phyloP scores from a whole-genome alignment of 495 filamentous ascomycete genomes.

The Aspergillus nanangensis region DNA sequence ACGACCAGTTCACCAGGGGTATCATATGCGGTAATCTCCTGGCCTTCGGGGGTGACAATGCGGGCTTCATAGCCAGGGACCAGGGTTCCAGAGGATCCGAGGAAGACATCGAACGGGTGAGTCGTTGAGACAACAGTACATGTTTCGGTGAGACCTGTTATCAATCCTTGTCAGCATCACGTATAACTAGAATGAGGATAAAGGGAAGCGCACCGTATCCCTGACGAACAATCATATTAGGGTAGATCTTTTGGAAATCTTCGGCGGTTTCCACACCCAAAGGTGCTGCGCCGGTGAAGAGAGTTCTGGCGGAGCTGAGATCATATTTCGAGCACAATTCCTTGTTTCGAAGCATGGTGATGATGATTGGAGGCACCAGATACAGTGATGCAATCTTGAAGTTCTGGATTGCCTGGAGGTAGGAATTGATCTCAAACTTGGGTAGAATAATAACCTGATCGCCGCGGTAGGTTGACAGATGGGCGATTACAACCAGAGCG shows the following conservation, averaged over 20 bases:
- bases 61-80: conserved; percentile 63
- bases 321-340: conserved; percentile 65
- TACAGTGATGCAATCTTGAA: conserved; percentile 68
- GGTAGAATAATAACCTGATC: conserved; percentile 78
- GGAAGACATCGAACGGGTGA: conserved; percentile 59
- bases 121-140: conserved; percentile 68
- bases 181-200: conserved; percentile 11
- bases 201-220: conserved; percentile 63
- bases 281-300: conserved; percentile 83
- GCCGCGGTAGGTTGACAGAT: conserved; percentile 65
- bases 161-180: no score
- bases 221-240: conserved; percentile 65
- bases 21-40: conserved; percentile 71
- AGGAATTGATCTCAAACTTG: conserved; percentile 70
- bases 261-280: conserved; percentile 73
- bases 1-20: conserved; percentile 78
- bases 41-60: conserved; percentile 66
- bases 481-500: conserved; percentile 70
- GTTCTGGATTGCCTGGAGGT: conserved; percentile 62
- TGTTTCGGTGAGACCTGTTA: conserved; percentile 78
- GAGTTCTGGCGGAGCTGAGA: conserved; percentile 57
- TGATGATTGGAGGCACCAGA: conserved; percentile 81
- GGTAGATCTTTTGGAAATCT: conserved; percentile 60
- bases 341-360: conserved; percentile 68
- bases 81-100: conserved; percentile 71